phyloP scores from a whole-genome alignment of 495 filamentous ascomycete genomes.

The Aspergillus sclerotioniger region DNA sequence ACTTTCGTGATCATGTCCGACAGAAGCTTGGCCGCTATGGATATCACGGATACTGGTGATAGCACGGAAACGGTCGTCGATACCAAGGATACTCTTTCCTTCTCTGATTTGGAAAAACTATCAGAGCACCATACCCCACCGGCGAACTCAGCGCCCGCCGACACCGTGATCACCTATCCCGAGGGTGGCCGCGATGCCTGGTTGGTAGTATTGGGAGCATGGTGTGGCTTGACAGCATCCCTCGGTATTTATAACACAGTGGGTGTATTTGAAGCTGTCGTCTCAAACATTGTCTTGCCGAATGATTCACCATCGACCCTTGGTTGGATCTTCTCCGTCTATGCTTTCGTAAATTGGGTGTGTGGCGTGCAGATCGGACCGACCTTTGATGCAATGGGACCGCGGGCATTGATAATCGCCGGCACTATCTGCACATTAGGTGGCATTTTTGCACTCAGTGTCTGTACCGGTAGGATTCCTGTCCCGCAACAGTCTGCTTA shows the following conservation, averaged over 20 bases:
- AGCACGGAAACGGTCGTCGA: too few relatives aligned
- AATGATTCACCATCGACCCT: conserved; percentile 48
- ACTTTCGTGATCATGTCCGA: too few relatives aligned
- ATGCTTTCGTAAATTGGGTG: conserved; percentile 53
- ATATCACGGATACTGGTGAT: too few relatives aligned
- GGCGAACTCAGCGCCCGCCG: neutral
- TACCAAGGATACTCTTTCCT: too few relatives aligned
- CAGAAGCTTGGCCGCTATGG: too few relatives aligned
- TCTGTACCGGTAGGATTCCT: conserved; percentile 39
- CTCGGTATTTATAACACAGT: conserved; percentile 66
- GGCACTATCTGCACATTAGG: conserved; percentile 37
- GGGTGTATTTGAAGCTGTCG: conserved; percentile 62
- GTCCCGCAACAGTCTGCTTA: too few relatives aligned
- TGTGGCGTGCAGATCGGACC: conserved; percentile 39
- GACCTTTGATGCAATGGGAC: conserved; percentile 28
- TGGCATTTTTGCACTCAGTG: conserved; percentile 47
- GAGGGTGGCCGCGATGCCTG: conserved; percentile 64
- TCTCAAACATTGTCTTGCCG: conserved; percentile 52
- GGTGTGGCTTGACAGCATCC: conserved; percentile 53
- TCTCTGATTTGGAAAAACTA: too few relatives aligned
- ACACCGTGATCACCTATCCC: conserved; percentile 39
- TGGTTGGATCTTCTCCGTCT: conserved; percentile 70
- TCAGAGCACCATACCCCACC: too few relatives aligned
- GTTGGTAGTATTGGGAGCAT: conserved; percentile 59
- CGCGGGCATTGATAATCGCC: conserved; percentile 19